These are phyloP conservation scores for Dorcoceras hygrometricum DNA, from an alignment of 257 asterid species.

Conservation along the genomic window DNA sequence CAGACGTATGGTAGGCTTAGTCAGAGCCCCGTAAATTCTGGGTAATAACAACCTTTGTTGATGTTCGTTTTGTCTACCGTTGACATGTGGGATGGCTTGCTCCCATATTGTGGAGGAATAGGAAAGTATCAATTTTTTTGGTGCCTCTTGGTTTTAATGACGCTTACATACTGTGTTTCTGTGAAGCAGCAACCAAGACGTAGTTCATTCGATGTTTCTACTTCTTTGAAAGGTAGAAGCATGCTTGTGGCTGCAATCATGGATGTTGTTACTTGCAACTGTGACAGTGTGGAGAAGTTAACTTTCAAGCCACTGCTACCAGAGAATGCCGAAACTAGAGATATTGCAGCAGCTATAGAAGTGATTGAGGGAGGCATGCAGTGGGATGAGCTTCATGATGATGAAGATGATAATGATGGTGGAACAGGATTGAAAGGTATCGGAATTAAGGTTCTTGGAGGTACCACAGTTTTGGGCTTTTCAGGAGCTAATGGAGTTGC, in stretches of 20 bases:
- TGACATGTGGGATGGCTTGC: slow-evolving; percentile 12
- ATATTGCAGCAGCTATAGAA: slow-evolving; percentile 93
- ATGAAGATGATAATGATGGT: slow-evolving; percentile 62
- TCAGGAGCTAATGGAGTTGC: slow-evolving; percentile 59
- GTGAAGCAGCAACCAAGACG: slow-evolving; percentile 68
- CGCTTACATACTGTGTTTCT: slow-evolving; percentile 42
- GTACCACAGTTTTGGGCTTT: slow-evolving; percentile 84
- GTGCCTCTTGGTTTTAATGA: slow-evolving; percentile 20
- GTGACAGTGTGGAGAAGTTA: slow-evolving; percentile 67
- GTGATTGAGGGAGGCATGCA: slow-evolving; percentile 91
- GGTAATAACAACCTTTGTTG: not conserved
- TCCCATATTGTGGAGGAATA: slow-evolving; percentile 9
- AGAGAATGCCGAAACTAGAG: slow-evolving; percentile 77
- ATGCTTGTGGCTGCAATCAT: slow-evolving; percentile 98
- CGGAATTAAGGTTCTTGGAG: slow-evolving; percentile 95
- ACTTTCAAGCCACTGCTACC: slow-evolving; percentile 68
- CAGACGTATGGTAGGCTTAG: not conserved
- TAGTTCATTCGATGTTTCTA: slow-evolving; percentile 74
- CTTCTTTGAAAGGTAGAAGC: slow-evolving; percentile 91
- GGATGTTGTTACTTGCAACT: slow-evolving; percentile 91
- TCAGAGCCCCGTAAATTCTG: slow-evolving; percentile 2
- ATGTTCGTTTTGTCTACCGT: not conserved
- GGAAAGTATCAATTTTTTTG: slow-evolving; percentile 13
- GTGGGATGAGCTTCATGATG: slow-evolving; percentile 75
- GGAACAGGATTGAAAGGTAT: slow-evolving; percentile 87